These are phyloP conservation scores for Schizosaccharomyces octosporus DNA, from an alignment of 805 yeast genomes.

Conservation along the genomic window DNA sequence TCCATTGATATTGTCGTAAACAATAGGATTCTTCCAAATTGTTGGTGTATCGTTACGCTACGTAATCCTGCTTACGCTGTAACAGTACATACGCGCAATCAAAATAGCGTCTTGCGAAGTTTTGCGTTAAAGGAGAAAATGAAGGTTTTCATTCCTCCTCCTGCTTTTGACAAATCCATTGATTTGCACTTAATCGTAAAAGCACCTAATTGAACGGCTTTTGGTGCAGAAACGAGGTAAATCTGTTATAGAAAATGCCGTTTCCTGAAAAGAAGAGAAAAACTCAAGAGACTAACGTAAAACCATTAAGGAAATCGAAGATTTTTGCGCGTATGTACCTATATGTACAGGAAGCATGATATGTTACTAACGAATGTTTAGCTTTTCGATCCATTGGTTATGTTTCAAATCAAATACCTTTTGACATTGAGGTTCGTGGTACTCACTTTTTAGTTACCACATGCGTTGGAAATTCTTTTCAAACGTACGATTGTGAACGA, in stretches of 20 bases:
- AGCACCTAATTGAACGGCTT: no score
- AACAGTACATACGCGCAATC: no score
- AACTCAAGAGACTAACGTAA: not conserved
- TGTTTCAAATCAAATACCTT: constrained; percentile 68
- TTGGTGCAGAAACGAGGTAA: no score
- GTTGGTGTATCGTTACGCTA: no score
- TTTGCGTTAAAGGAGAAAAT: no score
- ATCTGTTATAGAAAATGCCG: not conserved
- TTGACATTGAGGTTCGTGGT: constrained; percentile 73
- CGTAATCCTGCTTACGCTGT: no score
- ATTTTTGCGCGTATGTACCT: constrained; percentile 32
- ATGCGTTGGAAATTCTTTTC: constrained; percentile 71
- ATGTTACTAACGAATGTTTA: not conserved
- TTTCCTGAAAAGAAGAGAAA: not conserved
- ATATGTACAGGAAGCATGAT: not conserved
- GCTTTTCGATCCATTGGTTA: constrained; percentile 33
- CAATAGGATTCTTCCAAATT: no score
- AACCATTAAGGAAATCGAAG: constrained; percentile 19
- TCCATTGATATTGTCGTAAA: no score
- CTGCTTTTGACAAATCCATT: no score
- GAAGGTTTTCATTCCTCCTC: no score
- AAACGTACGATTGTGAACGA: constrained; percentile 41
- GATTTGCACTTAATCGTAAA: no score
- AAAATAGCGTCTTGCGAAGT: no score
- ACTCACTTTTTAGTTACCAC: constrained; percentile 70